A percentile compares a stretch with the other conserved stretches of the same genome.
These are phyloP conservation scores for Diaporthe amygdali DNA, from an alignment of 2,329 filamentous ascomycete genomes.

Conservation along the genomic window DNA sequence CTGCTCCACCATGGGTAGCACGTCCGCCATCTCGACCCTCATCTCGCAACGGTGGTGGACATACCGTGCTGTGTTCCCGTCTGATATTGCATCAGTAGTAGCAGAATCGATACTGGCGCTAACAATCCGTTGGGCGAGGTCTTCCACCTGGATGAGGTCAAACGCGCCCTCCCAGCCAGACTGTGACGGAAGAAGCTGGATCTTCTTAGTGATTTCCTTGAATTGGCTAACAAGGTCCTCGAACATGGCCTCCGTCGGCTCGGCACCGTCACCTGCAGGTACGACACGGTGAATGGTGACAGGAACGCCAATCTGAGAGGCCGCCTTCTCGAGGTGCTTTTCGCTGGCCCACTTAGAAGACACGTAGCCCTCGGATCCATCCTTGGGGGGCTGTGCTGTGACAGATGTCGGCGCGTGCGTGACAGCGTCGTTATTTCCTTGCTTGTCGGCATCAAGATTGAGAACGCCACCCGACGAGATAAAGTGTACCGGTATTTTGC, in stretches of 20 bases:
- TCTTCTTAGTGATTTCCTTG: constrained; percentile 8
- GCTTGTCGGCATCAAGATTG: background rate
- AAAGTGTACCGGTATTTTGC: constrained; percentile 36
- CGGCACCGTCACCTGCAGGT: background rate
- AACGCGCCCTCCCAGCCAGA: constrained; percentile 4
- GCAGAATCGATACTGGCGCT: background rate
- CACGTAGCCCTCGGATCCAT: constrained; percentile 35
- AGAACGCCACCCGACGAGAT: constrained; percentile 33
- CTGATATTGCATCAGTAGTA: background rate
- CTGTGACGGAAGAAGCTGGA: background rate
- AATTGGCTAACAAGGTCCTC: constrained; percentile 1
- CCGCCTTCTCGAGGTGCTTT: constrained; percentile 32
- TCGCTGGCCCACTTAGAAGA: constrained; percentile 41
- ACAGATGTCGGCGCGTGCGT: background rate
- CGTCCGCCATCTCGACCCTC: constrained; percentile 2
- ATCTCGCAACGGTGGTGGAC: constrained; percentile 6
- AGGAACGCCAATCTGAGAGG: background rate
- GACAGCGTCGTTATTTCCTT: background rate
- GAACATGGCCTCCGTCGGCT: constrained; percentile 5
- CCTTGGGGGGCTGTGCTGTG: background rate
- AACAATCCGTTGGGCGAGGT: background rate
- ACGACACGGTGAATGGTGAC: constrained; percentile 11
- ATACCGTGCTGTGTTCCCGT: background rate
- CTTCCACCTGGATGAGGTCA: constrained; percentile 11
- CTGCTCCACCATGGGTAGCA: constrained; percentile 5